Evolutionary conservation across 805 yeast genomes (phyloP).

Genomic region (Phaffomyces antillensis): DNA sequence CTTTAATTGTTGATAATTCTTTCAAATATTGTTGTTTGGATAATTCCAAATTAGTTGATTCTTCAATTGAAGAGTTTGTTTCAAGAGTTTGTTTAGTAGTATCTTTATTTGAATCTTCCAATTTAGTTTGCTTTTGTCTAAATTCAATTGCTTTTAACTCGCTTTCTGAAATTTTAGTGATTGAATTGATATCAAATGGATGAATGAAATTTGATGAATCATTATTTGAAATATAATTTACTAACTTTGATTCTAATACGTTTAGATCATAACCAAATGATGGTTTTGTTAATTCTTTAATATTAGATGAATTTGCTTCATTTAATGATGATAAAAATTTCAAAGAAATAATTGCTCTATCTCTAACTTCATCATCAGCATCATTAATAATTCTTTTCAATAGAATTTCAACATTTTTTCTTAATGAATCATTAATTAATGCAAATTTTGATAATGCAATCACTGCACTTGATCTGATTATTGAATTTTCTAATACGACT

Average conservation of each 20-base stretch:
- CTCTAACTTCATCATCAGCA: conserved; percentile 95
- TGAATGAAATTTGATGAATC: conserved; percentile 32
- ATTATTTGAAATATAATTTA: conserved; percentile 48
- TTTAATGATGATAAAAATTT: conserved; percentile 43
- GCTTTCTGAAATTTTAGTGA: conserved; percentile 61
- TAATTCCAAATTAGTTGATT: conserved; percentile 26
- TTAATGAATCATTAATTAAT: conserved; percentile 56
- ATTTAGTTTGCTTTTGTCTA: conserved; percentile 39
- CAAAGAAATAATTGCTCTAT: conserved; percentile 85
- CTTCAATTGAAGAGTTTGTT: conserved; percentile 7
- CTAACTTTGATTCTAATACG: conserved; percentile 70
- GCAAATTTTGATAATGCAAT: conserved; percentile 90
- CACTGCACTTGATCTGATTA: conserved; percentile 93
- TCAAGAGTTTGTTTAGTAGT: background rate
- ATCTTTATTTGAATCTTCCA: conserved; percentile 19
- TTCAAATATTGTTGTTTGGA: conserved; percentile 61
- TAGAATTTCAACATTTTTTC: conserved; percentile 64
- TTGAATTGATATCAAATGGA: conserved; percentile 64
- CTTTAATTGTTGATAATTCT: conserved; percentile 64
- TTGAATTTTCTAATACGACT: conserved; percentile 91
- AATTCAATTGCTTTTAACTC: conserved; percentile 61
- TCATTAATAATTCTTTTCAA: conserved; percentile 81
- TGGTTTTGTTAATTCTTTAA: conserved; percentile 54
- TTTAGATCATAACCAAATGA: conserved; percentile 65
- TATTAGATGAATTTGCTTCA: conserved; percentile 28